These are phyloP conservation scores for Chiua virens DNA, from an alignment of 768 basidiomycete species.

Conservation along the genomic window DNA sequence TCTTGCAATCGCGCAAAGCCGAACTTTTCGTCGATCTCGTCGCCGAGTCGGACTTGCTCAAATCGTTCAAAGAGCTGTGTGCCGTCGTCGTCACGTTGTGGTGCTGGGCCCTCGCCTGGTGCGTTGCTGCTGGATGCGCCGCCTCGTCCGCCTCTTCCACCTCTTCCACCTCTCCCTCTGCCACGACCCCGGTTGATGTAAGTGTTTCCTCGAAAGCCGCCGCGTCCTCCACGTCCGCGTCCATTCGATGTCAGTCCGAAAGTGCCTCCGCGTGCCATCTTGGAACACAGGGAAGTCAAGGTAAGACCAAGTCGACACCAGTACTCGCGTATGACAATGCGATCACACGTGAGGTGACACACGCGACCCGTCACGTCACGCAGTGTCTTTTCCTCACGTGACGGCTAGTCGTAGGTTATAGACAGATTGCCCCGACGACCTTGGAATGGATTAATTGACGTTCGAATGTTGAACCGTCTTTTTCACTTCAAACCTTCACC, in stretches of 20 bases:
- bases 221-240: slow-evolving; percentile 38
- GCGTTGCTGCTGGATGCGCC: slow-evolving; percentile 31
- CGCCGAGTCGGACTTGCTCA: slow-evolving; percentile 69
- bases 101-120: slow-evolving; percentile 48
- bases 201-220: slow-evolving; percentile 28
- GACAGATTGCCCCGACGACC: too few relatives aligned
- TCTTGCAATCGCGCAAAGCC: slow-evolving; percentile 84
- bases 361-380: slow-evolving; percentile 26
- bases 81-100: slow-evolving; percentile 85
- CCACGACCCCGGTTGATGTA: slow-evolving; percentile 50
- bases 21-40: slow-evolving; percentile 92
- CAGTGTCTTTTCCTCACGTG: too few relatives aligned
- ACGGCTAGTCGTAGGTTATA: too few relatives aligned
- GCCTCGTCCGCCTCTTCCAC: slow-evolving; percentile 33
- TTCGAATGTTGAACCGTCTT: too few relatives aligned
- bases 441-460: too few relatives aligned
- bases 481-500: too few relatives aligned
- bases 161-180: slow-evolving; percentile 41
- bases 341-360: slow-evolving; percentile 24
- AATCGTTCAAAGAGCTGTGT: slow-evolving; percentile 84
- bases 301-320: neutral
- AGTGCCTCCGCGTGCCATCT: slow-evolving; percentile 46
- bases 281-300: neutral
- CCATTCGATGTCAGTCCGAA: slow-evolving; percentile 59
- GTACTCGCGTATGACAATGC: slow-evolving; percentile 4